A percentile compares a stretch with the other conserved stretches of the same genome.
Evolutionary conservation across 495 filamentous ascomycete genomes (phyloP).

Genomic region (Talaromyces nanjingensis): DNA sequence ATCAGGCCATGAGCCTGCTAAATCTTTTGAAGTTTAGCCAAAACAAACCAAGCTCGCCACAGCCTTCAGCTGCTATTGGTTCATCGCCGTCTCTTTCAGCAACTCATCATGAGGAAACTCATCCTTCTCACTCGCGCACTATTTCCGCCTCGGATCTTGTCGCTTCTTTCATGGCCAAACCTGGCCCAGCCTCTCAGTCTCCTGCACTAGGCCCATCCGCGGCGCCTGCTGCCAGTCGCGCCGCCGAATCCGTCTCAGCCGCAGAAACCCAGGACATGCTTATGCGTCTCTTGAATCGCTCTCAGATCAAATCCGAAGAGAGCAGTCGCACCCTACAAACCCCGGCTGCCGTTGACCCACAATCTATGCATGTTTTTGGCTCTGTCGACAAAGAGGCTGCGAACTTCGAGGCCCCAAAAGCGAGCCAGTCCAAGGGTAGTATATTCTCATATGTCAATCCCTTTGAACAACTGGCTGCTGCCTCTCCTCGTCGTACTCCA

Average conservation of each 20-base stretch:
- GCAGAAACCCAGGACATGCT: slow-evolving; percentile 60
- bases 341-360: slow-evolving; percentile 12
- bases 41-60: slow-evolving; percentile 22
- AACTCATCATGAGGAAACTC: slow-evolving; percentile 26
- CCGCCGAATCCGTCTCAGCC: slow-evolving; percentile 17
- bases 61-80: slow-evolving; percentile 21
- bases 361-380: slow-evolving; percentile 34
- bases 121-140: slow-evolving; percentile 41
- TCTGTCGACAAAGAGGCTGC: slow-evolving; percentile 18
- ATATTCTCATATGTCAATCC: slow-evolving; percentile 76
- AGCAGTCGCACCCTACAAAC: slow-evolving; percentile 2
- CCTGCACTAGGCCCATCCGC: slow-evolving; percentile 10
- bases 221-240: slow-evolving; percentile 18
- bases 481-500: slow-evolving; percentile 49
- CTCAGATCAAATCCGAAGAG: slow-evolving; percentile 33
- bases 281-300: slow-evolving; percentile 56
- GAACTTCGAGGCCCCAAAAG: slow-evolving; percentile 20
- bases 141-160: slow-evolving; percentile 59
- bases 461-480: slow-evolving; percentile 66
- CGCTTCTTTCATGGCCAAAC: slow-evolving; percentile 46
- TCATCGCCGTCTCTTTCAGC: slow-evolving; percentile 33
- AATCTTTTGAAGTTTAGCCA: slow-evolving; percentile 84
- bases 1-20: slow-evolving; percentile 66
- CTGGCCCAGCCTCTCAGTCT: slow-evolving; percentile 19
- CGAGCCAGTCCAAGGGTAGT: slow-evolving; percentile 28